Percentiles rank a stretch among this genome's conserved stretches.
Evolutionary conservation across 805 yeast genomes (phyloP).

Genomic region (Middelhovenomyces tepae): DNA sequence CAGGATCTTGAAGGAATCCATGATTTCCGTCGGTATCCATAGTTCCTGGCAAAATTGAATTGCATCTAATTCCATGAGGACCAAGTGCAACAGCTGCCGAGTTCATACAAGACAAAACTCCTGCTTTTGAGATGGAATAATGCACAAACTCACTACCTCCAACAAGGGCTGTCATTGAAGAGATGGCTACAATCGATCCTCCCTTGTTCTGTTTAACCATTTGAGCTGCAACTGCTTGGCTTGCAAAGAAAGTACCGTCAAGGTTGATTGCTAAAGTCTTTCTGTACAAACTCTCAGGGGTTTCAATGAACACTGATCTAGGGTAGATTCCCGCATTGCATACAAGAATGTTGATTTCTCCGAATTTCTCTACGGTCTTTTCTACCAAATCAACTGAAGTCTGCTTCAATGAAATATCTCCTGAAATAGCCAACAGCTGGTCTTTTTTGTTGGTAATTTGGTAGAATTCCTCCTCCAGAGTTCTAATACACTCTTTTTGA

Average conservation of each 20-base stretch:
- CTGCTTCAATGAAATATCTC: constrained; percentile 32
- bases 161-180: constrained; percentile 35
- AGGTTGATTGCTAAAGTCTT: constrained; percentile 31
- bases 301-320: constrained; percentile 33
- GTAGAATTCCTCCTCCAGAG: too few relatives aligned
- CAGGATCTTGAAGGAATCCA: constrained; percentile 30
- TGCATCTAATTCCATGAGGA: constrained; percentile 34
- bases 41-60: constrained; percentile 37
- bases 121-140: constrained; percentile 41
- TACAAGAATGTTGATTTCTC: constrained; percentile 32
- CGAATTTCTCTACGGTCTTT: constrained; percentile 28
- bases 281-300: constrained; percentile 27
- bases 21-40: constrained; percentile 33
- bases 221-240: constrained; percentile 36
- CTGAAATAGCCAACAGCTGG: constrained; percentile 32
- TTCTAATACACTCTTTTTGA: too few relatives aligned
- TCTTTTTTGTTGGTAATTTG: too few relatives aligned
- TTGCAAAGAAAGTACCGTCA: constrained; percentile 32
- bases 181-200: constrained; percentile 36
- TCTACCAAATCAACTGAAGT: constrained; percentile 21
- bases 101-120: constrained; percentile 35
- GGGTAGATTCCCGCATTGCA: constrained; percentile 39
- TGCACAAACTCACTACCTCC: constrained; percentile 36
- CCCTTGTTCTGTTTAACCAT: constrained; percentile 35
- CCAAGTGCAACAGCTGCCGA: constrained; percentile 36